Conservation (phyloP, 1,284 basidiomycete genomes). For the Cryptococcus hybrid region DNA sequence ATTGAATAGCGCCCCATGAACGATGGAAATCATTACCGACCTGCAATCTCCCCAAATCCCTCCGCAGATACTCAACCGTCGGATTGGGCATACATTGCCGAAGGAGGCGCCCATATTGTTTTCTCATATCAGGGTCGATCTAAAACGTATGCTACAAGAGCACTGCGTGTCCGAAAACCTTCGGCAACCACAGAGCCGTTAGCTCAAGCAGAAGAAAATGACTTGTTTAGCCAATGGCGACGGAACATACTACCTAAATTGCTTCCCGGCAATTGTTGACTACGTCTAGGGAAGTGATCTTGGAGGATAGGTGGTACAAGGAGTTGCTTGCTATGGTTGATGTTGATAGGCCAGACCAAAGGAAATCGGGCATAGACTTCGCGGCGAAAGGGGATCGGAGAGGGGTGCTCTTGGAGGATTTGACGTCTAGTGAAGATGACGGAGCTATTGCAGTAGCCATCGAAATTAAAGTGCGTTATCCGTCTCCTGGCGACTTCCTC, state of each 20-base stretch:
- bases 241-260: conserved; percentile 47
- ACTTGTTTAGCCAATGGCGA: conserved; percentile 24
- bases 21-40: too few relatives aligned
- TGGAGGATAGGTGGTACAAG: conserved; percentile 64
- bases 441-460: conserved; percentile 52
- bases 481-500: not conserved
- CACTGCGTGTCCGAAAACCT: conserved; percentile 70
- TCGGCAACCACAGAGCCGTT: conserved; percentile 4
- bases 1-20: too few relatives aligned
- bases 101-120: conserved; percentile 85
- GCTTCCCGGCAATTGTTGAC: conserved; percentile 61
- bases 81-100: conserved; percentile 80
- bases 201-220: not conserved
- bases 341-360: conserved; percentile 56
- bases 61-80: conserved; percentile 36
- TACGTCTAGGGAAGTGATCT: conserved; percentile 55
- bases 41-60: not conserved
- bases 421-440: conserved; percentile 59
- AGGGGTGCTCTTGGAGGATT: conserved; percentile 57
- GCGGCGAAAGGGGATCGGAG: conserved; percentile 55
- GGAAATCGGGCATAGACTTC: conserved; percentile 55
- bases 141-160: conserved; percentile 60
- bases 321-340: conserved; percentile 56
- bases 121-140: conserved; percentile 68
- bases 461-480: conserved; percentile 74